Percentiles rank a stretch among this genome's conserved stretches.
phyloP scores from a whole-genome alignment of 2,329 filamentous ascomycete species.

The Talaromyces rugulosus region DNA sequence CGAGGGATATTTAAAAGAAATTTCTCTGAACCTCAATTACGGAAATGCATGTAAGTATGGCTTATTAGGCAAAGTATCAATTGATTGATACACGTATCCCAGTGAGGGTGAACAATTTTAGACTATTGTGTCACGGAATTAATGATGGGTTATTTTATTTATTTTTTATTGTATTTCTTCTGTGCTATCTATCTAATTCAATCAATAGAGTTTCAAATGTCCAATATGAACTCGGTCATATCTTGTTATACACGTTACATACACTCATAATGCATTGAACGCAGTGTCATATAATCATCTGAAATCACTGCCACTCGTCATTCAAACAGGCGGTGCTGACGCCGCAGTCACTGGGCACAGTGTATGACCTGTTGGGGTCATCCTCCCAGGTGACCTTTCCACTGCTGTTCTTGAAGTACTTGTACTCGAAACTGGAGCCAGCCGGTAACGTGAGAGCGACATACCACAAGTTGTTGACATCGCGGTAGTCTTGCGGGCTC shows the following conservation, averaged over 20 bases:
- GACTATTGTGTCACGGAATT: not conserved
- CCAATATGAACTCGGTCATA: not conserved
- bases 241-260: not conserved
- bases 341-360: conserved; percentile 35
- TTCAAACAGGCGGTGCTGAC: conserved; percentile 30
- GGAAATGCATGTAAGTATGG: too few relatives aligned
- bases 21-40: too few relatives aligned
- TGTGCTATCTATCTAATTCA: not conserved
- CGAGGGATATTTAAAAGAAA: too few relatives aligned
- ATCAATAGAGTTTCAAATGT: not conserved
- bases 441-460: conserved; percentile 52
- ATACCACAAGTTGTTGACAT: conserved; percentile 59
- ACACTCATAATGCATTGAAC: not conserved
- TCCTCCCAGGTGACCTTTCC: conserved; percentile 61
- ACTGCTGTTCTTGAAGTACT: conserved; percentile 61
- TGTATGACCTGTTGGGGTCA: conserved; percentile 47
- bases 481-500: conserved; percentile 56
- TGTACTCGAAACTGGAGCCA: conserved; percentile 60
- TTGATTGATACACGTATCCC: not conserved
- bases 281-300: not conserved
- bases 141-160: not conserved
- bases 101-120: too few relatives aligned
- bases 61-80: too few relatives aligned
- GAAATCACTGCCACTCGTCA: conserved; percentile 34
- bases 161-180: not conserved